phyloP scores from a whole-genome alignment of 495 filamentous ascomycete genomes.

The Tetracladium setigerum region DNA sequence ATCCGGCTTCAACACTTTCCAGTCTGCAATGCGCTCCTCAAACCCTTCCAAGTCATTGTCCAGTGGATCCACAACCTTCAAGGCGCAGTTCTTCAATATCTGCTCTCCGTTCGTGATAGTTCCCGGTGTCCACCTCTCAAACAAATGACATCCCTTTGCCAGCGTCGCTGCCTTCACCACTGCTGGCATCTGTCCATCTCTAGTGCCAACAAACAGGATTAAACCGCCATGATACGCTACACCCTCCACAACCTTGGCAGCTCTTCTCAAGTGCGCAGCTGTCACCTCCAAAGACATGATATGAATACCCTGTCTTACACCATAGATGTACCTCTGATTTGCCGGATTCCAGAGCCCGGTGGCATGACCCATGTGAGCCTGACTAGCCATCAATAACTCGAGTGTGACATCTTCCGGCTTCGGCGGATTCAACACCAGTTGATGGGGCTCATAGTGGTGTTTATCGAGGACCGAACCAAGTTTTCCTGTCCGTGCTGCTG shows the following conservation, averaged over 20 bases:
- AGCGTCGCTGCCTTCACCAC: constrained; percentile 78
- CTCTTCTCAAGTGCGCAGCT: constrained; percentile 79
- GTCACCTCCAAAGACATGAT: constrained; percentile 87
- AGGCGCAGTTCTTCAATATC: constrained; percentile 60
- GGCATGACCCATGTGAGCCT: constrained; percentile 86
- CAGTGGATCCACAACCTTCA: constrained; percentile 62
- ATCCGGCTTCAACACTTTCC: constrained; percentile 69
- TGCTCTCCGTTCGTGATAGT: constrained; percentile 88
- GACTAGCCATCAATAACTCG: constrained; percentile 84
- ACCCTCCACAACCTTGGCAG: constrained; percentile 80
- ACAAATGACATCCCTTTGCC: constrained; percentile 77
- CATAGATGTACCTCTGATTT: constrained; percentile 92
- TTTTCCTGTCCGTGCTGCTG: constrained; percentile 25
- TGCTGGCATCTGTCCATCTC: constrained; percentile 64
- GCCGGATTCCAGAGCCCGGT: constrained; percentile 92
- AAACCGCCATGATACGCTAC: constrained; percentile 76
- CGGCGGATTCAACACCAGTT: constrained; percentile 63
- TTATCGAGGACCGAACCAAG: constrained; percentile 45
- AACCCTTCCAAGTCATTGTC: constrained; percentile 60
- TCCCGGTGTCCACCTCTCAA: constrained; percentile 89
- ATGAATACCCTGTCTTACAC: constrained; percentile 82
- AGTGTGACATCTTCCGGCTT: constrained; percentile 73
- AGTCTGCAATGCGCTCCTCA: constrained; percentile 52
- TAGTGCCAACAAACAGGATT: constrained; percentile 85
- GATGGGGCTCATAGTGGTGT: constrained; percentile 58